Evolutionary conservation across 129 eudicot species (phyloP).

Genomic region (Logfia minima): DNA sequence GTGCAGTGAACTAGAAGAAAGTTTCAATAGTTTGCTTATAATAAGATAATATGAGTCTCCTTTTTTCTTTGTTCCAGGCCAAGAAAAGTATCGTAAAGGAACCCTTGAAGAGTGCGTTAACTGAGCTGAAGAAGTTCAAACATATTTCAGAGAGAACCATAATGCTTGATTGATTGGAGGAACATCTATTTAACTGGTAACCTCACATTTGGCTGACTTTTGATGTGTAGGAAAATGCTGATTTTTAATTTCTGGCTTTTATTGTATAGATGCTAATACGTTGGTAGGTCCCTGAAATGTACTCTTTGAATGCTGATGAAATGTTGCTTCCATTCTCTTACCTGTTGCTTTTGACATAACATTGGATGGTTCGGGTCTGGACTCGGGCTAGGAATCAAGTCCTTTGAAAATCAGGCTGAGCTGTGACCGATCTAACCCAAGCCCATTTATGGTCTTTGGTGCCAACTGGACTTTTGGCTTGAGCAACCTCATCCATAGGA

Average conservation of each 20-base stretch:
- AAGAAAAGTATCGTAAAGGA: constrained; percentile 53
- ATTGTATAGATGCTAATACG: constrained; percentile 28
- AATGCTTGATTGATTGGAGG: constrained; percentile 32
- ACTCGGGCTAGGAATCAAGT: neutral
- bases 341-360: constrained; percentile 14
- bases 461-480: constrained; percentile 54
- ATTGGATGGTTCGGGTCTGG: neutral
- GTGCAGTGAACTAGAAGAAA: neutral
- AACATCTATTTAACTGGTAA: constrained; percentile 21
- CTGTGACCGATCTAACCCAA: constrained; percentile 72
- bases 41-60: neutral
- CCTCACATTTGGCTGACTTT: constrained; percentile 12
- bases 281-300: constrained; percentile 11
- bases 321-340: neutral
- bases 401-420: constrained; percentile 67
- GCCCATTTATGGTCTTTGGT: constrained; percentile 77
- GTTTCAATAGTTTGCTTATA: neutral
- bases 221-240: constrained; percentile 5
- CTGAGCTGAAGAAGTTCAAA: constrained; percentile 53
- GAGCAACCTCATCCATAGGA: constrained; percentile 70
- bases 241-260: constrained; percentile 14
- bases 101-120: constrained; percentile 52
- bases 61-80: constrained; percentile 34
- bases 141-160: constrained; percentile 29
- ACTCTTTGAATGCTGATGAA: constrained; percentile 11